Base-by-base conservation (phyloP, 257 asterid genomes). In the Ocimum tenuiflorum region DNA sequence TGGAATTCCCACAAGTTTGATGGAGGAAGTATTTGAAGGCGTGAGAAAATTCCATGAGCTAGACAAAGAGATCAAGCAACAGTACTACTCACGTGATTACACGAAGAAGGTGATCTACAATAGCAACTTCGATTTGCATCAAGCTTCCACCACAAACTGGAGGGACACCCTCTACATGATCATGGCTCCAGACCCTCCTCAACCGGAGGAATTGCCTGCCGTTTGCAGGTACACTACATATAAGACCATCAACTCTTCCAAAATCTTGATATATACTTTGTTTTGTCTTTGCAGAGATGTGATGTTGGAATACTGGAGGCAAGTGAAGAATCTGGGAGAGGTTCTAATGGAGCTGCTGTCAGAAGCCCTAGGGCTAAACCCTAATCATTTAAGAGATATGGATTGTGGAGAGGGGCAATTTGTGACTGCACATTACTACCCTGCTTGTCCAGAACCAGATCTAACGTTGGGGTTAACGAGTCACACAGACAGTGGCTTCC, bases 101-200 rank as follows among this genome's bases (percentile, higher is more conserved):
- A 29, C 17, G 2, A 75, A 73, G 17, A 75, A 10, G 63, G 35
- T 35, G 35, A 12, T n/a, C 14, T 3, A 11, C 33, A 57, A 33
- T 4, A 33, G 47, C 33, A 39, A 80, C 13, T 74, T 74, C 17
- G 82, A 77, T 71, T 42, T 80, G 20, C 68, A 41, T 51, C 50
- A 35, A 19, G 17, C 83, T 6, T 61, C 77, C 1, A 68, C 73
- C 0, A 76, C 76, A 35, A 78, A 74, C 11, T 83, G 86, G 86
- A 78, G 84, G 23, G 84, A 80, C 65, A 4, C 83, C 7, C 0
- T 73, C 22, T 60, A 66, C 41, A 73, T 68, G 19, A 2, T 1
- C 1, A 8, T 75, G 69, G 77, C 69, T 60, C 85, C 87, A 14
- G 46, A 15, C 19, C 67, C 78, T 23, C 78, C 77, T 14, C 63